phyloP scores from a whole-genome alignment of 2,329 filamentous ascomycete species.

The Aureobasidium melanogenum region DNA sequence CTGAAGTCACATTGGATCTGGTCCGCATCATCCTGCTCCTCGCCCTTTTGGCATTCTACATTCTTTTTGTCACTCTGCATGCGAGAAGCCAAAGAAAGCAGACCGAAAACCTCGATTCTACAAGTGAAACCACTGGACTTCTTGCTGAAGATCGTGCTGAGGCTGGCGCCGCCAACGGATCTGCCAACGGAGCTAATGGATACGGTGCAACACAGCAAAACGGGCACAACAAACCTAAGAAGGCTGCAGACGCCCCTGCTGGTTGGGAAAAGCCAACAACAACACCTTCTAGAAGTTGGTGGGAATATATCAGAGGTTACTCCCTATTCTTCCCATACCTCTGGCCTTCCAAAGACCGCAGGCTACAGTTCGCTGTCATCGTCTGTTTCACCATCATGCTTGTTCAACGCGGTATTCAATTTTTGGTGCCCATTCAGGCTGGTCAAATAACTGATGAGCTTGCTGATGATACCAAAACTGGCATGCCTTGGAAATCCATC shows the following conservation, averaged over 20 bases:
- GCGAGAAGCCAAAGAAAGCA: slow-evolving; percentile 28
- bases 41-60: slow-evolving; percentile 51
- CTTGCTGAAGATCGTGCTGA: slow-evolving; percentile 41
- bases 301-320: slow-evolving; percentile 89
- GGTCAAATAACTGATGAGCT: slow-evolving; percentile 71
- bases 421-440: slow-evolving; percentile 75
- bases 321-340: slow-evolving; percentile 92
- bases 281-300: slow-evolving; percentile 83
- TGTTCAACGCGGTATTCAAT: slow-evolving; percentile 73
- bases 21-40: slow-evolving; percentile 60
- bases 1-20: slow-evolving; percentile 58
- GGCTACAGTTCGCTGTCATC: slow-evolving; percentile 69
- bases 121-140: slow-evolving; percentile 55
- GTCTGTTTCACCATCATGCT: slow-evolving; percentile 75
- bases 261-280: slow-evolving; percentile 87
- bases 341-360: slow-evolving; percentile 76
- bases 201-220: slow-evolving; percentile 43
- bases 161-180: slow-evolving; percentile 32
- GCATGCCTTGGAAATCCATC: slow-evolving; percentile 66
- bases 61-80: slow-evolving; percentile 41
- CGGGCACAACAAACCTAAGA: slow-evolving; percentile 33
- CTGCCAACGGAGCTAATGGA: slow-evolving; percentile 39
- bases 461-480: slow-evolving; percentile 40
- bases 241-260: slow-evolving; percentile 38
- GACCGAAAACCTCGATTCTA: slow-evolving; percentile 32